Base-by-base conservation (phyloP, 2,329 filamentous ascomycete species). In the Aspergillus sp. region DNA sequence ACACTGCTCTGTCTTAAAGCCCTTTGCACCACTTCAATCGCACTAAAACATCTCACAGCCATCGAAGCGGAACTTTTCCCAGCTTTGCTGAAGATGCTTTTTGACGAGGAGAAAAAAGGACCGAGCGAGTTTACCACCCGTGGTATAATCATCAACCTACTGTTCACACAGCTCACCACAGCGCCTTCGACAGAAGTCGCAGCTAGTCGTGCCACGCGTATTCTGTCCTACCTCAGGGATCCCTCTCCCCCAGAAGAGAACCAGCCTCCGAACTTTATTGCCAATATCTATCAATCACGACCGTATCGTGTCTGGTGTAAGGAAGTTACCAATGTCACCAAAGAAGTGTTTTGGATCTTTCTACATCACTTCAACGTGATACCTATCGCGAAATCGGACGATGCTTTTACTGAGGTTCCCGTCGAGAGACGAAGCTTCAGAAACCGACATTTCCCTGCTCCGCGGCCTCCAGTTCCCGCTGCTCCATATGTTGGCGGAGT, bases 341-440 rank as follows among this genome's bases (percentile, higher is more conserved):
- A 96, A 66, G 91, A 98, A 65, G 91, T 97, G 27, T 98, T 98
- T 64, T 98, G 91, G 91, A 97, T 97, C 62, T 98, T 97, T 71
- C 76, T 97, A 42, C 91, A 97, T 67, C 87, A 95, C 55, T 75
- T 95, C 45, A 97, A 97, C 58, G 84, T 96, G 37, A 79, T 97
- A 32, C 78, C 88, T 29, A 54, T 69, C 43, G 49, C 60, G 41
- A 58, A 67, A 37, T 52, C 60, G 26, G 60, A 63, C 5, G 59
- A 65, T 29, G 27, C 60, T 43, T 51, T 55, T 37, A 59, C 60
- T 26, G 67, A 55, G 43, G 33, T 35, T 13, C 19, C 33, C 12
- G n/a, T 13, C 9, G 33, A 35, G 11, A 40, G 46, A 49, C 51
- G 44, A 43, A 59, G 56, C 27, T 69, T 66, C 45, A 59, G 65